Evolutionary conservation across 2,329 filamentous ascomycete genomes (phyloP).

Genomic region (Penicillium sp.): DNA sequence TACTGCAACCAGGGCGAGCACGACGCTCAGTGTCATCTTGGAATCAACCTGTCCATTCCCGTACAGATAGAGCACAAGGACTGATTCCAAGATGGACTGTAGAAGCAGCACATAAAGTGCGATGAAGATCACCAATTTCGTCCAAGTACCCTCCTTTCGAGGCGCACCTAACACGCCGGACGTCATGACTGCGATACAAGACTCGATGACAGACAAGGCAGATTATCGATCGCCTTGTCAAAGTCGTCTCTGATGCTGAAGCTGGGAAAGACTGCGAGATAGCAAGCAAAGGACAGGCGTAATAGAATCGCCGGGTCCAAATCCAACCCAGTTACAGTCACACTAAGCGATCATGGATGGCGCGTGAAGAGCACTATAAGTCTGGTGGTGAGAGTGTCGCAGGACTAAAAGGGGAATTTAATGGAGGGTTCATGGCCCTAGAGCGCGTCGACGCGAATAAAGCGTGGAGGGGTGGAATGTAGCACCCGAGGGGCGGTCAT

Average conservation of each 20-base stretch:
- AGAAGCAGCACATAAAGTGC: constrained; percentile 38
- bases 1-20: constrained; percentile 40
- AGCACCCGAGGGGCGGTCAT: constrained; percentile 21
- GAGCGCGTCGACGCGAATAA: constrained; percentile 28
- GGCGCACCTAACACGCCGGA: constrained; percentile 16
- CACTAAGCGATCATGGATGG: constrained; percentile 9
- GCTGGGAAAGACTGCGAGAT: background rate
- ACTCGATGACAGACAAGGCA: background rate
- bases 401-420: constrained; percentile 21
- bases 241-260: background rate
- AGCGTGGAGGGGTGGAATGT: constrained; percentile 30
- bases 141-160: constrained; percentile 34
- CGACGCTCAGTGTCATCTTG: constrained; percentile 40
- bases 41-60: constrained; percentile 36
- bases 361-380: constrained; percentile 2
- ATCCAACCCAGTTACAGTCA: constrained; percentile 10
- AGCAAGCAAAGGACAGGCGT: constrained; percentile 1
- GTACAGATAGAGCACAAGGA: constrained; percentile 38
- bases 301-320: constrained; percentile 7
- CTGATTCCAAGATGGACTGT: constrained; percentile 37
- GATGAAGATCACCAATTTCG: constrained; percentile 38
- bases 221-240: background rate
- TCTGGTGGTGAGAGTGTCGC: background rate
- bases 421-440: constrained; percentile 6
- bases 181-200: constrained; percentile 14